Base-by-base conservation (phyloP, 768 basidiomycete genomes). In the Tricholoma furcatifolium region DNA sequence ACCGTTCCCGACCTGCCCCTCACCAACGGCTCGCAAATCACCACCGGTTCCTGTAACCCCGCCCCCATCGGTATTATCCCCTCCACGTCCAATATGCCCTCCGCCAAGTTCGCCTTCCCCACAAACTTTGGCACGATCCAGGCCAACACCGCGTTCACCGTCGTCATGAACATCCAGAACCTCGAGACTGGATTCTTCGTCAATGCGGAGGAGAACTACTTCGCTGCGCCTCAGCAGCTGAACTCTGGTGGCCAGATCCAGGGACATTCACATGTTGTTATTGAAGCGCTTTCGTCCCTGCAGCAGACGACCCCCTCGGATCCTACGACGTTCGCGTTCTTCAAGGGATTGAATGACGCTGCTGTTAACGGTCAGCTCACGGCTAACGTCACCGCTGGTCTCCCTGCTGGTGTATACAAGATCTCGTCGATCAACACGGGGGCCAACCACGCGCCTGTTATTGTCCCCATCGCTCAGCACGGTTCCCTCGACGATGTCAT, bases 371-470 rank as follows among this genome's bases (percentile, higher is more conserved):
- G 81, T 10, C 56, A 76, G 4, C 69, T 83, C 10, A 70, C 73
- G n/a, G 76, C 70, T 70, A 51, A 69, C 65, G 67, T 80, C 62
- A 52, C 74, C 9, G 66, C 67, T 24, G 84, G 84, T 61, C 70
- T 86, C 39, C 75, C 82, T n/a, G 77, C 67, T 17, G 83, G 83
- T 48, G 59, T 68, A 43, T 88, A 90, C 74, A 73, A 72, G 55
- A 62, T 85, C 23, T 71, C 77, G 31, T 77, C 79, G 15, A 84
- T 85, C 69, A 79, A 74, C 65, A 54, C 74, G 20, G 70, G 73
- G 15, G 58, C 75, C 24, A 81, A 81, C 69, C 79, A 82, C 60
- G 76, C 77, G 60, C 77, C 75, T 21, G 73, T 68, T 31, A 69
- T 79, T 49, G 75, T 74, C 41, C 66, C 75, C 41, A 55, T 80